phyloP scores from a whole-genome alignment of 2,329 filamentous ascomycete species.

The Aspergillus spinulosporus region DNA sequence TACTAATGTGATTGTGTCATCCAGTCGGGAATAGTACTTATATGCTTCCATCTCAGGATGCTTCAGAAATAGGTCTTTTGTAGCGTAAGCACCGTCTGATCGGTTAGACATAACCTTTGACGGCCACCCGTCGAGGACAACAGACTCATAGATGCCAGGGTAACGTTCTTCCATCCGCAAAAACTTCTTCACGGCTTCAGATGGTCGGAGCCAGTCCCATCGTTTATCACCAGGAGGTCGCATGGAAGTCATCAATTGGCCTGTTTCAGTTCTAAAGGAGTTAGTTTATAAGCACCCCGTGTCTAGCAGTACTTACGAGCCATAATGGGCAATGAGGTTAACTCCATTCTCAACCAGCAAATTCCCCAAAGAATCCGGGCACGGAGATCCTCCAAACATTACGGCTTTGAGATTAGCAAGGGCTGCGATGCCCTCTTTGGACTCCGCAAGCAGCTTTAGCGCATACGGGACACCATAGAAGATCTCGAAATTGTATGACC shows the following conservation, averaged over 20 bases:
- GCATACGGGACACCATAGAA: slow-evolving; percentile 65
- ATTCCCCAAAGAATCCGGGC: slow-evolving; percentile 61
- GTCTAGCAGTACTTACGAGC: slow-evolving; percentile 47
- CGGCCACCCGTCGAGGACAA: slow-evolving; percentile 40
- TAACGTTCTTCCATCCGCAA: slow-evolving; percentile 43
- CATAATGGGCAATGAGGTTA: slow-evolving; percentile 58
- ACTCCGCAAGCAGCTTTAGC: slow-evolving; percentile 63
- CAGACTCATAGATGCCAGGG: slow-evolving; percentile 39
- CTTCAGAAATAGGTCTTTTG: slow-evolving; percentile 51
- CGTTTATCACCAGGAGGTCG: slow-evolving; percentile 54
- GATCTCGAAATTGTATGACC: slow-evolving; percentile 49
- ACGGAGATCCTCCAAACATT: slow-evolving; percentile 59
- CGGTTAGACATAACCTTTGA: slow-evolving; percentile 47
- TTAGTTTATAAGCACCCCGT: neutral
- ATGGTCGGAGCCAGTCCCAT: slow-evolving; percentile 61
- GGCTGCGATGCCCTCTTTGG: slow-evolving; percentile 53
- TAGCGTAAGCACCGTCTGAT: slow-evolving; percentile 51
- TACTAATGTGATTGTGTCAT: slow-evolving; percentile 50
- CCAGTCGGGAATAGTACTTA: slow-evolving; percentile 49
- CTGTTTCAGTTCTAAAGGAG: slow-evolving; percentile 56
- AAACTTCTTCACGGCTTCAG: slow-evolving; percentile 43
- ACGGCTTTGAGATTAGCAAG: slow-evolving; percentile 54
- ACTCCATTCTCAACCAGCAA: slow-evolving; percentile 54
- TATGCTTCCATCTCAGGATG: slow-evolving; percentile 50
- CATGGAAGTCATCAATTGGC: slow-evolving; percentile 62